Percentiles rank a stretch among this genome's conserved stretches.
Evolutionary conservation across 2,329 filamentous ascomycete species (phyloP).

Genomic region (Diaporthe vexans): DNA sequence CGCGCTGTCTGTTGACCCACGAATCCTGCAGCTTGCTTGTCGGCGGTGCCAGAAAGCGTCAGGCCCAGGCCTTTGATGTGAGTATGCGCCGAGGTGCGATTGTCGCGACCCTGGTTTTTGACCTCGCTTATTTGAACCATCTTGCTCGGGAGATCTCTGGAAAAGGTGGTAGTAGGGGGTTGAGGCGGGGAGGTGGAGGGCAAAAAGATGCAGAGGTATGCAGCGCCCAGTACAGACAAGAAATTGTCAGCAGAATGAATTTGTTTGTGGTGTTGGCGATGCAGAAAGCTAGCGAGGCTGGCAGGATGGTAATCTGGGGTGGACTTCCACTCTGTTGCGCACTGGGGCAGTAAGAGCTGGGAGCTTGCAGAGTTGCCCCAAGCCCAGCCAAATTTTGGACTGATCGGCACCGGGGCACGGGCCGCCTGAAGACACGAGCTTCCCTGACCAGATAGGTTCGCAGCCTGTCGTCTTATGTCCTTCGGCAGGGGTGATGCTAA

Average conservation of each 20-base stretch:
- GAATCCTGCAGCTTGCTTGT: constrained; percentile 85
- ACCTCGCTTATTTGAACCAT: constrained; percentile 96
- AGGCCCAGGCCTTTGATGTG: constrained; percentile 97
- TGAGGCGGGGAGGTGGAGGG: not conserved
- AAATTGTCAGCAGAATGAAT: not conserved
- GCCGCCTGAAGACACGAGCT: constrained; percentile 17
- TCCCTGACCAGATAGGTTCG: not conserved
- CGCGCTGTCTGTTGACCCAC: constrained; percentile 89
- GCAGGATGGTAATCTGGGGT: constrained; percentile 28
- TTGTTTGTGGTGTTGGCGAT: constrained; percentile 40
- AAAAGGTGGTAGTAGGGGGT: not conserved
- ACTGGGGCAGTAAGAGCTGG: constrained; percentile 1
- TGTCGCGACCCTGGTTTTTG: constrained; percentile 94
- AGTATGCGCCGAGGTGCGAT: constrained; percentile 95
- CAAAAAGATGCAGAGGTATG: not conserved
- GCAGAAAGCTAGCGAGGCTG: constrained; percentile 37
- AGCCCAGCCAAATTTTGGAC: constrained; percentile 38
- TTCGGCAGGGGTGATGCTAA: not conserved
- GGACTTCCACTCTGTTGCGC: constrained; percentile 24
- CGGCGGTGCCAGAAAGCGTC: constrained; percentile 86
- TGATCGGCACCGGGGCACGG: constrained; percentile 36
- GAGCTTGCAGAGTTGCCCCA: constrained; percentile 24
- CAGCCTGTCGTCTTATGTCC: not conserved
- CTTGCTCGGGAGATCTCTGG: constrained; percentile 51
- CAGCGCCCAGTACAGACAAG: not conserved